Conservation (phyloP, 306 rosid genomes). For the Urtica urens region DNA sequence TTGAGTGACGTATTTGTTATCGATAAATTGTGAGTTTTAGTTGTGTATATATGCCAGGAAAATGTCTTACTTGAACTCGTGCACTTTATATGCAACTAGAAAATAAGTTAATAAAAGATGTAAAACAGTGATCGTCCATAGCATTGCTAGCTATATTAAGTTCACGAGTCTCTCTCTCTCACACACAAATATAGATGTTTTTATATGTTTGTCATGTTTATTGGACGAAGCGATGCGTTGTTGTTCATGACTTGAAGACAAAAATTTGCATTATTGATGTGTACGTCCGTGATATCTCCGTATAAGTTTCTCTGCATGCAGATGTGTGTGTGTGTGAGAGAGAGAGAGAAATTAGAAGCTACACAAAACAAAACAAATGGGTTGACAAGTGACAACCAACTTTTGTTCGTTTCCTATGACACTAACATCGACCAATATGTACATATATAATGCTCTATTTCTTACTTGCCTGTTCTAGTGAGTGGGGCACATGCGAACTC, state of each 20-base stretch:
- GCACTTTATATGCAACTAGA: too few relatives aligned
- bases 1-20: too few relatives aligned
- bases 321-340: neutral
- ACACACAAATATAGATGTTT: neutral
- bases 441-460: too few relatives aligned
- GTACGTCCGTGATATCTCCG: slow-evolving; percentile 26
- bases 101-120: too few relatives aligned
- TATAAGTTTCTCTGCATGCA: neutral
- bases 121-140: too few relatives aligned
- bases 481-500: too few relatives aligned
- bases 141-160: neutral
- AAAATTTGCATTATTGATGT: slow-evolving; percentile 4
- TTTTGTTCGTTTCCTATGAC: neutral
- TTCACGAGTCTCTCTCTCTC: neutral
- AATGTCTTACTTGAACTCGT: too few relatives aligned
- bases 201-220: too few relatives aligned
- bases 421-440: too few relatives aligned
- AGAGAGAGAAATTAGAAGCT: neutral
- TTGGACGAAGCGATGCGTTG: neutral
- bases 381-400: neutral
- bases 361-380: neutral
- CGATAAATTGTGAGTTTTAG: too few relatives aligned
- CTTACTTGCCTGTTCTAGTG: too few relatives aligned
- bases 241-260: slow-evolving; percentile 15
- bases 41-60: too few relatives aligned